Evolutionary conservation across 2,329 filamentous ascomycete genomes (phyloP).

Genomic region (Didymosphaeria variabile): DNA sequence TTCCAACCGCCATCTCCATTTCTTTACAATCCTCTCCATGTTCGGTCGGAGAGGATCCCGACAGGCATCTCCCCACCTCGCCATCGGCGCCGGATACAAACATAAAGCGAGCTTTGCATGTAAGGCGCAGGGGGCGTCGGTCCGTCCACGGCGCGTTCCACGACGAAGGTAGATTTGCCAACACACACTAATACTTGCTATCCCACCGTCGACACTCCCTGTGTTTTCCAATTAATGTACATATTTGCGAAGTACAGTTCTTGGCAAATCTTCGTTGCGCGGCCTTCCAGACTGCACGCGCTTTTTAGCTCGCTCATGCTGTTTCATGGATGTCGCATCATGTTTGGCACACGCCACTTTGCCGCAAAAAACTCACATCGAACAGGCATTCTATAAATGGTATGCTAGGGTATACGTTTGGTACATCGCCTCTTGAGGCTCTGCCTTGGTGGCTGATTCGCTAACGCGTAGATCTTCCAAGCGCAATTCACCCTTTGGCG

Average conservation of each 20-base stretch:
- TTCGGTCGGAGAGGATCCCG: not conserved
- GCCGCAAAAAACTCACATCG: not conserved
- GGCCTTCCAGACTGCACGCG: not conserved
- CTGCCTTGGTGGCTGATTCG: slow-evolving; percentile 13
- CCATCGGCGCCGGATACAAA: not conserved
- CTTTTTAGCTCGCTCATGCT: slow-evolving; percentile 1
- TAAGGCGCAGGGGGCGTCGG: no score
- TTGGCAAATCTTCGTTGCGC: not conserved
- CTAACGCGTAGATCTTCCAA: slow-evolving; percentile 5
- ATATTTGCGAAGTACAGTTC: not conserved
- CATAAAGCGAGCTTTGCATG: no score
- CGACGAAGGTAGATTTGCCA: not conserved
- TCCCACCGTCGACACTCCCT: not conserved
- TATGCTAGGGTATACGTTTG: not conserved
- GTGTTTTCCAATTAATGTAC: not conserved
- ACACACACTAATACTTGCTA: not conserved
- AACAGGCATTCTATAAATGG: not conserved
- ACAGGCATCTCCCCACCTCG: not conserved
- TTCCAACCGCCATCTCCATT: not conserved
- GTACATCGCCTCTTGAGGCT: not conserved
- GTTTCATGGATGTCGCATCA: slow-evolving; percentile 13
- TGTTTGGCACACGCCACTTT: not conserved
- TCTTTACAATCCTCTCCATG: not conserved
- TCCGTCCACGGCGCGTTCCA: not conserved
- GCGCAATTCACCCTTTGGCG: slow-evolving; percentile 12